Conservation (phyloP, 176 grass and related monocot genomes). For the Carex parvula region DNA sequence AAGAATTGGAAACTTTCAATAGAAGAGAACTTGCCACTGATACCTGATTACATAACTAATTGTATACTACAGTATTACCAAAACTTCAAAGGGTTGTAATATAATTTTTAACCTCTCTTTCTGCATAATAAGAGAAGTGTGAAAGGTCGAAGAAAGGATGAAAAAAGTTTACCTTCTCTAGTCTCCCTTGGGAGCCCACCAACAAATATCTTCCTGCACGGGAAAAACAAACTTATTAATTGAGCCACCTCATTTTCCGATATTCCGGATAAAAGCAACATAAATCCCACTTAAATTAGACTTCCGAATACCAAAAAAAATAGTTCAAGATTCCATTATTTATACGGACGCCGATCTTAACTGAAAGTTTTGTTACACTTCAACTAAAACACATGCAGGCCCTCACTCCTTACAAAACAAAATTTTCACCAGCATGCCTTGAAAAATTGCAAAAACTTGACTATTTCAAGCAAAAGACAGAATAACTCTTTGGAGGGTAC, state of each 20-base stretch:
- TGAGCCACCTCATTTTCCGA: not conserved
- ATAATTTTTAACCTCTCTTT: not conserved
- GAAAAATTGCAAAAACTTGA: not conserved
- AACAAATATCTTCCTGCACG: conserved; percentile 79
- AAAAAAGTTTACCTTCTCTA: conserved; percentile 42
- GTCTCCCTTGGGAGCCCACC: conserved; percentile 82
- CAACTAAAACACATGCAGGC: not conserved
- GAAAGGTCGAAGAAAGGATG: not conserved
- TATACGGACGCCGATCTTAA: not conserved
- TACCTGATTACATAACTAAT: not conserved
- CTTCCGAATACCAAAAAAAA: not conserved
- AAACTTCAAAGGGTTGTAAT: not conserved
- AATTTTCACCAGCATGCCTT: not conserved
- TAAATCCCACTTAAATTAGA: not conserved
- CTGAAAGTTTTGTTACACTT: not conserved
- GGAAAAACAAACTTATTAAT: conserved; percentile 9
- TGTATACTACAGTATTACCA: not conserved
- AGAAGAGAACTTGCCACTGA: not conserved
- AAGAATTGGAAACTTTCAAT: not conserved
- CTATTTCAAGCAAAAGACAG: not conserved
- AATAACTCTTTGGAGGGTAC: not conserved
- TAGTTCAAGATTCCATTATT: not conserved
- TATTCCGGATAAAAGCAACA: not conserved
- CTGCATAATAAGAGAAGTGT: not conserved
- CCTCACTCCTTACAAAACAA: not conserved